These are phyloP conservation scores for Mercurialis annua DNA, from an alignment of 345 rosid species.

Conservation along the genomic window DNA sequence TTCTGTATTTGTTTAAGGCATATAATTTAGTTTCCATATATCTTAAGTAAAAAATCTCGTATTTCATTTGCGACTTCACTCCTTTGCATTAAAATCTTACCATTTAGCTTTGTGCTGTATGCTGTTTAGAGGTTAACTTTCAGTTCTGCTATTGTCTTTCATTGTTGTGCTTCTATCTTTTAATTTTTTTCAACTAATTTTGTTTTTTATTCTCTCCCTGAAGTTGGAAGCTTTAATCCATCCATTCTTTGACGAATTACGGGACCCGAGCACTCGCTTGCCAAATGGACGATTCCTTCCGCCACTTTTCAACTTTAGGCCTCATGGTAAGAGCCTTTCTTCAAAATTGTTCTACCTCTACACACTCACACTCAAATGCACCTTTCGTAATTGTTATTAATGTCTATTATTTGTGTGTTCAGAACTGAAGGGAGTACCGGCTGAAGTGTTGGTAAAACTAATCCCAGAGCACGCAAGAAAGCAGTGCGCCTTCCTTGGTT, in stretches of 20 bases:
- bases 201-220: not conserved
- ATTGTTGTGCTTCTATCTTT: not conserved
- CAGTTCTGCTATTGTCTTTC: no score
- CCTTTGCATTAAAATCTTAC: not conserved
- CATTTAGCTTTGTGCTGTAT: no score
- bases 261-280: slow-evolving; percentile 69
- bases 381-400: slow-evolving; percentile 9
- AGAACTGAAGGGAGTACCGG: slow-evolving; percentile 80
- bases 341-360: not conserved
- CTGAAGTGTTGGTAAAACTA: slow-evolving; percentile 64
- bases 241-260: slow-evolving; percentile 95
- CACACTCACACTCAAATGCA: not conserved
- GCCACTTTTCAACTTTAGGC: slow-evolving; percentile 88
- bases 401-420: slow-evolving; percentile 6
- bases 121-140: no score
- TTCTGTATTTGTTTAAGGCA: not conserved
- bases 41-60: no score
- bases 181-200: not conserved
- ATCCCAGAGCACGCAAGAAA: slow-evolving; percentile 84
- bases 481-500: slow-evolving; percentile 72
- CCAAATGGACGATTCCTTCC: slow-evolving; percentile 93
- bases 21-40: not conserved
- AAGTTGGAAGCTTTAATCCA: slow-evolving; percentile 87
- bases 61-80: not conserved
- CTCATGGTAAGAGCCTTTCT: slow-evolving; percentile 54